These are phyloP conservation scores for Ramalina intermedia DNA, from an alignment of 495 filamentous ascomycete genomes.

Conservation along the genomic window DNA sequence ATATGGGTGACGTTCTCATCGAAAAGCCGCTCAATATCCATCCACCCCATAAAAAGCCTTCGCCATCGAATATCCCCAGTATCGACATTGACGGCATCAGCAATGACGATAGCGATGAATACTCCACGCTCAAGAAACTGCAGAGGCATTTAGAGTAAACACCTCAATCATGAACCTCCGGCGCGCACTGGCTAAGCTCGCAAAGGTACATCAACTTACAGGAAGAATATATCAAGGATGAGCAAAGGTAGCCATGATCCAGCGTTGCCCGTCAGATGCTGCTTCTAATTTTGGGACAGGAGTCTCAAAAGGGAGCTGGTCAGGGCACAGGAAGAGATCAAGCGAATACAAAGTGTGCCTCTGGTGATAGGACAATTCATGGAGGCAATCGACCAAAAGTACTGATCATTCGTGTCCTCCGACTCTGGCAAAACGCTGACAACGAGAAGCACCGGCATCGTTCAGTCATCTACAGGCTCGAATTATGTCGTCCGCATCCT, in stretches of 20 bases:
- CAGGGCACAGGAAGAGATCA: constrained; percentile 96
- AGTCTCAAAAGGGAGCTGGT: constrained; percentile 95
- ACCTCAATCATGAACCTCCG: not conserved
- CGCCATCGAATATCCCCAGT: constrained; percentile 71
- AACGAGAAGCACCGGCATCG: constrained; percentile 73
- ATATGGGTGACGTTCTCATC: constrained; percentile 72
- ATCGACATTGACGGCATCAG: constrained; percentile 76
- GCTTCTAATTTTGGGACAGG: constrained; percentile 28
- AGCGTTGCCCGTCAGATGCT: too few relatives aligned
- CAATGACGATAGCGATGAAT: constrained; percentile 79
- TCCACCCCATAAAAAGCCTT: constrained; percentile 61
- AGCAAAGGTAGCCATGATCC: constrained; percentile 56
- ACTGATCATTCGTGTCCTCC: constrained; percentile 17
- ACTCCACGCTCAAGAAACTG: constrained; percentile 84
- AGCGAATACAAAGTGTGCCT: constrained; percentile 95
- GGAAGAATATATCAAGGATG: constrained; percentile 99
- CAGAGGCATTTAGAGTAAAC: constrained; percentile 86
- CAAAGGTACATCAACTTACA: constrained; percentile 89
- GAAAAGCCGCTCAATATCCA: constrained; percentile 62
- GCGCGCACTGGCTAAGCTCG: constrained; percentile 18
- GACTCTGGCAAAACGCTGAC: constrained; percentile 1
- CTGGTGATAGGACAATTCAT: constrained; percentile 98
- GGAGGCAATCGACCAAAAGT: constrained; percentile 99
- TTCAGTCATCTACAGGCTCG: constrained; percentile 93
- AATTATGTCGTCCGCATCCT: constrained; percentile 99